A percentile compares a stretch with the other conserved stretches of the same genome.
These are phyloP conservation scores for Nasturtium officinale DNA, from an alignment of 345 rosid species.

Conservation along the genomic window DNA sequence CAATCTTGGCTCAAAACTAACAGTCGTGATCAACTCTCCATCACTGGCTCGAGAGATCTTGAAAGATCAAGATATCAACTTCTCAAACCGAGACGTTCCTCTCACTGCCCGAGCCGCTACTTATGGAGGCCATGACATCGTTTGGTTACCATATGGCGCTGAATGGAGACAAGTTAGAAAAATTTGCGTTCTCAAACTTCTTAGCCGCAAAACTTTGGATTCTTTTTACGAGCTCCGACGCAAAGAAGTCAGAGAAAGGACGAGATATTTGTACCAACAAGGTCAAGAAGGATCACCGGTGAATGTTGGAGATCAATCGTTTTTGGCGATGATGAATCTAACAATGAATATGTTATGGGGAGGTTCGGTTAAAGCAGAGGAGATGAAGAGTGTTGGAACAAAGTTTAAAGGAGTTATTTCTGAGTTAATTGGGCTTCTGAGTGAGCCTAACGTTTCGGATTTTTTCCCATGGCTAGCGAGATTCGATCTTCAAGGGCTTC, in stretches of 20 bases:
- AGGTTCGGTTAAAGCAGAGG: constrained; percentile 43
- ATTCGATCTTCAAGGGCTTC: constrained; percentile 63
- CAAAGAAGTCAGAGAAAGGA: constrained; percentile 37
- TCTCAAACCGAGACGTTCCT: constrained; percentile 52
- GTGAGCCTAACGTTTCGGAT: constrained; percentile 59
- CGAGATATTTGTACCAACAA: constrained; percentile 18
- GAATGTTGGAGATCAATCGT: constrained; percentile 44
- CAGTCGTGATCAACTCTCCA: constrained; percentile 48
- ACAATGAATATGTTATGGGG: constrained; percentile 59
- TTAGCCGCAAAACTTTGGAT: constrained; percentile 45
- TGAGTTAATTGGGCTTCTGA: constrained; percentile 32
- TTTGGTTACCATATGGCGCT: constrained; percentile 47
- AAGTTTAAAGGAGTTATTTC: constrained; percentile 39
- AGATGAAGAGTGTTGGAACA: constrained; percentile 32
- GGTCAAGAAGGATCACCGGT: constrained; percentile 30
- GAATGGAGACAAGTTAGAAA: constrained; percentile 54
- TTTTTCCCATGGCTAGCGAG: constrained; percentile 58
- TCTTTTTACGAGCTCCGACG: constrained; percentile 45
- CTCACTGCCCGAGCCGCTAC: constrained; percentile 20
- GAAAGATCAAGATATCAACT: constrained; percentile 49
- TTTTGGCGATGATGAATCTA: constrained; percentile 41
- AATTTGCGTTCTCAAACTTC: constrained; percentile 40
- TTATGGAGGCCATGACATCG: constrained; percentile 47
- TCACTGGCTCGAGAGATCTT: constrained; percentile 48
- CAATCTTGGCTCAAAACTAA: constrained; percentile 46